These are phyloP conservation scores for Sarcocystis neurona DNA, from an alignment of 169 alveolate genomes.

Conservation along the genomic window DNA sequence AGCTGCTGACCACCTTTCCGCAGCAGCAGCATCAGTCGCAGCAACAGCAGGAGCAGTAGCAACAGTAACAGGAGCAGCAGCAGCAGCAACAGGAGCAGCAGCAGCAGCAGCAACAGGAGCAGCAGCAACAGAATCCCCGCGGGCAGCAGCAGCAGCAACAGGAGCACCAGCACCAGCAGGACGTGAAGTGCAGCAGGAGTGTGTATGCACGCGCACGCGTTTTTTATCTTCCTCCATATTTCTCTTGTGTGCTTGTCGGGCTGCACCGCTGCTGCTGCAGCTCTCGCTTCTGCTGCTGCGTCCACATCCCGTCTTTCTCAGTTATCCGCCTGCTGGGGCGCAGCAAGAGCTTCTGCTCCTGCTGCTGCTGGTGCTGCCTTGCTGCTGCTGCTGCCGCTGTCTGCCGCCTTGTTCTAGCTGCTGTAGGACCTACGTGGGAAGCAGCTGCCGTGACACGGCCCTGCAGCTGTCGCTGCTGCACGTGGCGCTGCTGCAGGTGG, in stretches of 20 bases:
- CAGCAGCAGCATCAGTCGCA: constrained; percentile 3
- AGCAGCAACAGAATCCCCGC: not conserved
- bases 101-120: not conserved
- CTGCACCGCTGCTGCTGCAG: not conserved
- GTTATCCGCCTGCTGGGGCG: not conserved
- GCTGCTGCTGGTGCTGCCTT: not conserved
- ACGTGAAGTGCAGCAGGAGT: not conserved
- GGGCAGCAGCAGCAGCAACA: not conserved
- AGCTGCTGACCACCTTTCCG: not conserved
- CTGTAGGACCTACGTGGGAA: not conserved
- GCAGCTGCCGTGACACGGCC: not conserved
- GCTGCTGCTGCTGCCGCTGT: not conserved
- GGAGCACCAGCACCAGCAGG: not conserved
- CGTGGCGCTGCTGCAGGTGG: not conserved
- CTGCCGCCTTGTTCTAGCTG: not conserved
- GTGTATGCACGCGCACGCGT: not conserved
- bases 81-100: constrained; percentile 28
- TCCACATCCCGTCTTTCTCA: not conserved
- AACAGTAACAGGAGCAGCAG: not conserved
- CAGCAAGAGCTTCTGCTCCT: not conserved
- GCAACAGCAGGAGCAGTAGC: not conserved
- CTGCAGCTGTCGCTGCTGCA: not conserved
- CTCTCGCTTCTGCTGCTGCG: not conserved
- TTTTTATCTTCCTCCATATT: not conserved
- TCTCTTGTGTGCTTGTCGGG: not conserved